Evolutionary conservation across 192 early-diverging fungal genomes (phyloP).

Genomic region (Entomortierella parvispora): DNA sequence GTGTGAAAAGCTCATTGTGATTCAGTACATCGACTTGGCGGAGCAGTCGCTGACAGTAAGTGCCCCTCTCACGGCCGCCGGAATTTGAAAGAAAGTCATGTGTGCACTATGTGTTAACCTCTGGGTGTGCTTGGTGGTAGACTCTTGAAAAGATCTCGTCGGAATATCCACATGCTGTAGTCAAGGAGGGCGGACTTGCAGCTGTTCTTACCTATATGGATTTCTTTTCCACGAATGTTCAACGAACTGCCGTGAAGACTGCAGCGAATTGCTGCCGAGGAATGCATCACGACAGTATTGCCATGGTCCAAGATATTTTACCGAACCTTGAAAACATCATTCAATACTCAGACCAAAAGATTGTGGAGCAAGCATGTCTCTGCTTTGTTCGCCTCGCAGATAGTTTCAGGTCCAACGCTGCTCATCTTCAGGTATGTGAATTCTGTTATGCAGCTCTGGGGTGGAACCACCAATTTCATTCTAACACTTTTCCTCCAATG

Average conservation of each 20-base stretch:
- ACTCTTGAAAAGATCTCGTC: conserved; percentile 81
- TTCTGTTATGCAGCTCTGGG: too few species aligned
- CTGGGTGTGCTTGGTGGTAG: too few species aligned
- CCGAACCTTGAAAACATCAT: conserved; percentile 79
- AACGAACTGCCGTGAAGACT: conserved; percentile 82
- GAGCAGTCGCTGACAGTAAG: conserved; percentile 83
- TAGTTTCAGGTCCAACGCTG: conserved; percentile 64
- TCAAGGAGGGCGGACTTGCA: conserved; percentile 77
- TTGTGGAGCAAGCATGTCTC: conserved; percentile 75
- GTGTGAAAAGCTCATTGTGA: conserved; percentile 79
- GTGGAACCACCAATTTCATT: too few species aligned
- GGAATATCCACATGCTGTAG: conserved; percentile 75
- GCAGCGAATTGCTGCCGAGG: conserved; percentile 73
- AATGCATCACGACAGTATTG: conserved; percentile 63
- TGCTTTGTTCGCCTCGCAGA: conserved; percentile 72
- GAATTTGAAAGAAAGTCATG: too few species aligned
- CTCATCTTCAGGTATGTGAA: conserved; percentile 48
- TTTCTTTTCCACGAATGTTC: conserved; percentile 88
- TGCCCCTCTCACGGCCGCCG: too few species aligned
- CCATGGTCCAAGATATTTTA: conserved; percentile 71
- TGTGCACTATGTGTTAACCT: too few species aligned
- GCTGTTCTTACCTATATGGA: conserved; percentile 88
- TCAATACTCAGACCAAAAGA: conserved; percentile 74
- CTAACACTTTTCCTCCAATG: neutral
- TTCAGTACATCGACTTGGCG: conserved; percentile 94